Evolutionary conservation across 2,329 filamentous ascomycete species (phyloP), one percentile per base, ranked within the genome.

Genomic region (Helotiales sp.): DNA sequence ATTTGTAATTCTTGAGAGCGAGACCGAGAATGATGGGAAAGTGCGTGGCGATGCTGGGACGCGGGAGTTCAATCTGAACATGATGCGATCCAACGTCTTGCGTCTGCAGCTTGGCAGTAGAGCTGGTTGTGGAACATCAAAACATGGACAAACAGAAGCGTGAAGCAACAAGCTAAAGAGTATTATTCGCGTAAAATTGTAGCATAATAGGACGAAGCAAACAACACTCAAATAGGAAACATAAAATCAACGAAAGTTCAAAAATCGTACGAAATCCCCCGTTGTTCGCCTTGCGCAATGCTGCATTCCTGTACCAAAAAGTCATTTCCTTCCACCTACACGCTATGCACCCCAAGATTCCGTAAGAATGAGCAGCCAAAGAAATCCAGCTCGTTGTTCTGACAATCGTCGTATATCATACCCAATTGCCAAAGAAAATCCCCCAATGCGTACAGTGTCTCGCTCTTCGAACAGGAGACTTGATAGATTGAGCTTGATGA

Each of bases 281-380:
- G 52, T 37, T 57, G 22, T 55, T 40, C 30, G 45, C 30, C 22
- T 32, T 45, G 61, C 17, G 24, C 24, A 45, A 30, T 60, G 24
- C 37, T 45, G 20, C 15, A 6, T 20, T 32, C 32, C 43, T 30
- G n/a, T 60, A 34, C 57, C 57, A 24, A 22, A 40, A 30, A 32
- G 6, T 6, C 6, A 6, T 45, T 4, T 60, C 45, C 43, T 52
- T 58, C 17, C 43, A 58, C 62, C 54, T 64, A 43, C 62, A 59
- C 54, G 43, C 62, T 59, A 64, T 64, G 54, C 54, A 59, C 32
- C 20, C n/a, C 40, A 50, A 43, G 8, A 24, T 30, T 6, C n/a
- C 57, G 13, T 10, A 24, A 24, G 40, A 15, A 11, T 15, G 10
- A 30, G 50, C n/a, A 50, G 40, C 17, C 55, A 30, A 26, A n/a